Base-by-base conservation (phyloP, 164 flowering plant genomes). In the Taxillus chinensis region DNA sequence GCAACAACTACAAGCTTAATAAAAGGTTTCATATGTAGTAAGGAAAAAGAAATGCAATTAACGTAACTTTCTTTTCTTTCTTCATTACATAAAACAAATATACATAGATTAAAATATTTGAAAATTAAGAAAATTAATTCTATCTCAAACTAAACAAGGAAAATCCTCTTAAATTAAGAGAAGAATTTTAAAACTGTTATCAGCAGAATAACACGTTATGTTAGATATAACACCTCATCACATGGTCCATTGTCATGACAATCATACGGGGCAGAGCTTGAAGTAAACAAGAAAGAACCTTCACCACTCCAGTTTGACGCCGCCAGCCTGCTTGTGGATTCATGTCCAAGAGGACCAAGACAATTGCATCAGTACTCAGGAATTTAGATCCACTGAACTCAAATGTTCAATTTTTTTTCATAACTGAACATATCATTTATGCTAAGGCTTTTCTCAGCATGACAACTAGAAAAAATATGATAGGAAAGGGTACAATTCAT, bases 201-300 rank as follows among this genome's bases (percentile, higher is more conserved):
- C 58, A 49, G 27, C 40, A 62, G 43, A 39, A 64, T 3, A 51
- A 37, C 41, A 10, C 45, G 11, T 42, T 49, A 57, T 54, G 63
- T 56, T 50, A 71, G 61, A 78, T 66, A 64, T 38, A 61, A 55
- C 63, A 93, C 99, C 97, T 93, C 99, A 72, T 83, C 82, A 72
- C 95, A 93, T 55, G 61, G 46, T 72, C 92, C 95, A 82, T 89
- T 87, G 76, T 93, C 89, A 68, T 60, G 57, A 80, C 96, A 81
- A 75, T 90, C 96, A 76, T 79, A 90, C 39, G 83, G 85, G 56
- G 95, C 95, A 57, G 92, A 74, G 81, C 97, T 90, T 65, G 99
- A 93, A 51, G 99, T 93, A 72, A 90, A 90, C 17, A 93, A 57
- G 69, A 93, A 85, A 61, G 81, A 78, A 59, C 99, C 99, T 71